A percentile compares a stretch with the other conserved stretches of the same genome.
Conservation (phyloP, 257 asterid genomes). For the Penstemon eatonii region DNA sequence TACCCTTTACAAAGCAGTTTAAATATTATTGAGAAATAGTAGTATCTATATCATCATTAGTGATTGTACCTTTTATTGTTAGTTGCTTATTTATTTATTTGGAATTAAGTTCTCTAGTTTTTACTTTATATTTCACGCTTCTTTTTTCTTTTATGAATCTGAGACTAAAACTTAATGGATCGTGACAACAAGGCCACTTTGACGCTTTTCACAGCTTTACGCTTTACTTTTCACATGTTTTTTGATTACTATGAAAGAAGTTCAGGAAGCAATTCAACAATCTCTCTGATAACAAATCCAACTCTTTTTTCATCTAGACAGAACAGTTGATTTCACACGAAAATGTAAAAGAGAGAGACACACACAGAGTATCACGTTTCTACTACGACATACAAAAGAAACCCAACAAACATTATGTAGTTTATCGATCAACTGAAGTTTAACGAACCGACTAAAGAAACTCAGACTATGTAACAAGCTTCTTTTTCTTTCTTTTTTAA, state of each 20-base stretch:
- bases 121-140: background rate
- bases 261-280: too few relatives aligned
- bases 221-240: too few relatives aligned
- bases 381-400: slow-evolving; percentile 24
- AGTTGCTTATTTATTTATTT: slow-evolving; percentile 5
- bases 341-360: background rate
- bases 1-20: slow-evolving; percentile 44
- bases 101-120: background rate
- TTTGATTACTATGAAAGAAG: too few relatives aligned
- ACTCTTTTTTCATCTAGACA: too few relatives aligned
- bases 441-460: slow-evolving; percentile 35
- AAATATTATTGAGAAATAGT: background rate
- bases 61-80: background rate
- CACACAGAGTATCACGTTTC: slow-evolving; percentile 12
- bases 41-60: too few relatives aligned
- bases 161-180: background rate
- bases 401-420: slow-evolving; percentile 26
- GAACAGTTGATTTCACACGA: too few relatives aligned
- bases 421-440: slow-evolving; percentile 9
- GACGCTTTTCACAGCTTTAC: too few relatives aligned
- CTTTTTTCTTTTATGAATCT: background rate
- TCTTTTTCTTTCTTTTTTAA: slow-evolving; percentile 21
- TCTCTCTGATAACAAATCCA: too few relatives aligned
- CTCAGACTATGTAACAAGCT: slow-evolving; percentile 35
- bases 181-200: background rate